Evolutionary conservation across 2,329 filamentous ascomycete species (phyloP).

Genomic region (Rachicladosporium sp.): DNA sequence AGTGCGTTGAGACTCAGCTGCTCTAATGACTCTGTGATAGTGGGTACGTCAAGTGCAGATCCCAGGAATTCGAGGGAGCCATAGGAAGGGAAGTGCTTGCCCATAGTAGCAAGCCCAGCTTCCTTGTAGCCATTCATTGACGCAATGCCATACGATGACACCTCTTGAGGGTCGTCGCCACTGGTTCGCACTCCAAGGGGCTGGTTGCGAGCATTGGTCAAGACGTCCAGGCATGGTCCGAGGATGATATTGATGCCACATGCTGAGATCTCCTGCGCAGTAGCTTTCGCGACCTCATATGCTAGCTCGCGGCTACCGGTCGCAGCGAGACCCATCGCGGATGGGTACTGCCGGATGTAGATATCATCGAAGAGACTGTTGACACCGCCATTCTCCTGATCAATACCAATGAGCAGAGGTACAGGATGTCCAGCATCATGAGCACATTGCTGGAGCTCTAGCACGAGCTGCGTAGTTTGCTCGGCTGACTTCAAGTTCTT

Average conservation of each 20-base stretch:
- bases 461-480: slow-evolving; percentile 74
- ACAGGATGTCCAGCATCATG: slow-evolving; percentile 81
- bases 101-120: slow-evolving; percentile 76
- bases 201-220: slow-evolving; percentile 86
- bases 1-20: slow-evolving; percentile 85
- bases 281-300: slow-evolving; percentile 83
- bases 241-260: slow-evolving; percentile 95
- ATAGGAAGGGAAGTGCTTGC: slow-evolving; percentile 94
- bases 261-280: slow-evolving; percentile 79
- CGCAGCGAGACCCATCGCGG: slow-evolving; percentile 92
- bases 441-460: slow-evolving; percentile 85
- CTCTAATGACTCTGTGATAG: slow-evolving; percentile 88
- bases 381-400: slow-evolving; percentile 96
- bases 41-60: slow-evolving; percentile 81
- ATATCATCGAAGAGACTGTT: slow-evolving; percentile 95
- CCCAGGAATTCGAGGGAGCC: slow-evolving; percentile 89
- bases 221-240: slow-evolving; percentile 81
- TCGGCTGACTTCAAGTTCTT: slow-evolving; percentile 84
- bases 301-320: slow-evolving; percentile 75
- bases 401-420: slow-evolving; percentile 78
- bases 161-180: slow-evolving; percentile 88
- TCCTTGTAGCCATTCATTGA: slow-evolving; percentile 89
- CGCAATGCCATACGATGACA: slow-evolving; percentile 81
- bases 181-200: slow-evolving; percentile 79
- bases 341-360: slow-evolving; percentile 91